Conservation (phyloP, 306 rosid genomes). For the Ammopiptanthus mongolicus region DNA sequence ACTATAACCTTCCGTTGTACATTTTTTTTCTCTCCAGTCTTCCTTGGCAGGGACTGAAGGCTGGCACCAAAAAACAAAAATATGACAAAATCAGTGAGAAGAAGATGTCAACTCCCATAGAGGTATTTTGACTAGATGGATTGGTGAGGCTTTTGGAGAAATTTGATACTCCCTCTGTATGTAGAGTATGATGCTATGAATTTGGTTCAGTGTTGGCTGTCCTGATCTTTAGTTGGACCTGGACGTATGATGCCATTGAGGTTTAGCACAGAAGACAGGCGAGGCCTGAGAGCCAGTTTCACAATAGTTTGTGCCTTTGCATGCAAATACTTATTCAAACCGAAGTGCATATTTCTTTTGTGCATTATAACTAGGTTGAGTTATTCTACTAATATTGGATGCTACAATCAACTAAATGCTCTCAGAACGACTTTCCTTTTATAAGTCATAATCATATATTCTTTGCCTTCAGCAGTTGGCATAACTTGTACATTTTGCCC, state of each 20-base stretch:
- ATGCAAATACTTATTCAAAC: neutral
- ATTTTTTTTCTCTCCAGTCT: conserved; percentile 53
- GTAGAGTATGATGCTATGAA: conserved; percentile 8
- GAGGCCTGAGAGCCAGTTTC: neutral
- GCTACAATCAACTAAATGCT: neutral
- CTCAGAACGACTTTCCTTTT: neutral
- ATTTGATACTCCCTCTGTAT: conserved; percentile 5
- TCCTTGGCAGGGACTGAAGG: conserved; percentile 99
- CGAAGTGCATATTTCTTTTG: neutral
- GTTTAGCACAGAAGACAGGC: neutral
- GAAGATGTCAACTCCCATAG: conserved; percentile 87
- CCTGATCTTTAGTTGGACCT: neutral
- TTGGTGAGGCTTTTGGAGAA: conserved; percentile 8
- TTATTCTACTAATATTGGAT: neutral
- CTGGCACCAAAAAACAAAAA: conserved; percentile 95
- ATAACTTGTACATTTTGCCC: neutral
- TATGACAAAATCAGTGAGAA: conserved; percentile 97
- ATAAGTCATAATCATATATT: neutral
- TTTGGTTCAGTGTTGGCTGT: conserved; percentile 5
- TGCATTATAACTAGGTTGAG: neutral
- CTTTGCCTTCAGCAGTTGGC: neutral
- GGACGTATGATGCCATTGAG: neutral
- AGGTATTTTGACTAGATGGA: conserved; percentile 48
- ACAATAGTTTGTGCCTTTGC: neutral
- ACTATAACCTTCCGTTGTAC: conserved; percentile 3